A percentile compares a stretch with the other conserved stretches of the same genome.
Evolutionary conservation across 1,139 yeast genomes (phyloP).

Genomic region (Lodderomyces elongisporus): DNA sequence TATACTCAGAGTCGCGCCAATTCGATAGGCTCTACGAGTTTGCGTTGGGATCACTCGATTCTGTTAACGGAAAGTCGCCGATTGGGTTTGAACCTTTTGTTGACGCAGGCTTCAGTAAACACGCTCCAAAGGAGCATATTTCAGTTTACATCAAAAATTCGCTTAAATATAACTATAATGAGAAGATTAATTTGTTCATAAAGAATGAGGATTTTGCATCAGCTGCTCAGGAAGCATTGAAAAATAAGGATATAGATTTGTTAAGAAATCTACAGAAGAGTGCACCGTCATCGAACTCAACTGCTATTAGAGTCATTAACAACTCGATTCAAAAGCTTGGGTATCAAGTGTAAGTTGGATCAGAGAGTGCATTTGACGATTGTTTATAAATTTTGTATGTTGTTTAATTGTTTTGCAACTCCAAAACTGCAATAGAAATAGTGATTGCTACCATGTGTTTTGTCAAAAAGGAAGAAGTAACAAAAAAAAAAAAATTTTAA

Average conservation of each 20-base stretch:
- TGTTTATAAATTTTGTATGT: too few relatives aligned
- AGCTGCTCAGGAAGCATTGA: constrained; percentile 61
- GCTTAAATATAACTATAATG: constrained; percentile 28
- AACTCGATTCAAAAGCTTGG: constrained; percentile 28
- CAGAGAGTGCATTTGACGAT: too few relatives aligned
- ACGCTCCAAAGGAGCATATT: constrained; percentile 40
- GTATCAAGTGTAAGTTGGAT: constrained; percentile 15
- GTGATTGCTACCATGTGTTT: too few relatives aligned
- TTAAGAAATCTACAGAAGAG: constrained; percentile 8
- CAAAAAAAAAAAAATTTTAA: too few relatives aligned
- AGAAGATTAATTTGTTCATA: constrained; percentile 47
- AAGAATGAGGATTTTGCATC: constrained; percentile 48
- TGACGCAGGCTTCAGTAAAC: constrained; percentile 44
- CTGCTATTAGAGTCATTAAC: constrained; percentile 20
- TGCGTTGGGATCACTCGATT: constrained; percentile 24
- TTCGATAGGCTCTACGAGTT: constrained; percentile 60
- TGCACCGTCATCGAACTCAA: constrained; percentile 15
- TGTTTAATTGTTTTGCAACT: too few relatives aligned
- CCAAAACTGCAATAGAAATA: too few relatives aligned
- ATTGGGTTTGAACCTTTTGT: constrained; percentile 71
- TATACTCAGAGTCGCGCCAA: constrained; percentile 46
- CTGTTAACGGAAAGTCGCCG: constrained; percentile 50
- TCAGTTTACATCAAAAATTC: constrained; percentile 34
- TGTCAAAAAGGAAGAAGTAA: too few relatives aligned
- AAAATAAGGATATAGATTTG: constrained; percentile 44